Percentiles rank a stretch among this genome's conserved stretches.
Evolutionary conservation across 192 early-diverging fungal species (phyloP).

Genomic region (Obelidium mucronatum): DNA sequence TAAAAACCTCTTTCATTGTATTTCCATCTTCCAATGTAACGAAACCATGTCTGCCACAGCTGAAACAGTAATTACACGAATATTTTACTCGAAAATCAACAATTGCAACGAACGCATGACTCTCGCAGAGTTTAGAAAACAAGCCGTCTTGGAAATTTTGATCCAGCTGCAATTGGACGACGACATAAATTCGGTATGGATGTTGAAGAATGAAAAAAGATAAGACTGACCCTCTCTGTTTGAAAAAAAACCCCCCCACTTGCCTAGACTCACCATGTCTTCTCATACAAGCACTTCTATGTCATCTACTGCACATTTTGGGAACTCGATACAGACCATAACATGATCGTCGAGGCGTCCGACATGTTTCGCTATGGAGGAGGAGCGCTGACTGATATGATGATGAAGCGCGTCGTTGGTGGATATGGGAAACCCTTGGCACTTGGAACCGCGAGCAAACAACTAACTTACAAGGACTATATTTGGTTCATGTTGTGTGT

Average conservation of each 20-base stretch:
- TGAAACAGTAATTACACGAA: conserved; percentile 87
- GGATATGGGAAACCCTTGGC: conserved; percentile 65
- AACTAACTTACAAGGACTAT: conserved; percentile 75
- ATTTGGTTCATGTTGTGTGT: conserved; percentile 86
- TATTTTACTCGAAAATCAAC: conserved; percentile 80
- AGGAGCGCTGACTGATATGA: conserved; percentile 69
- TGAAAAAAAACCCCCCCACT: too few species aligned
- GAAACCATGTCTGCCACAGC: conserved; percentile 44
- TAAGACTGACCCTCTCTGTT: too few species aligned
- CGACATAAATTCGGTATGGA: conserved; percentile 75
- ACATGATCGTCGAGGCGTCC: conserved; percentile 74
- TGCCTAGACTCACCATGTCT: conserved; percentile 75
- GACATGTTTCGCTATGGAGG: conserved; percentile 80
- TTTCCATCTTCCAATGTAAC: conserved; percentile 3
- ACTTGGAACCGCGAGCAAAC: conserved; percentile 21
- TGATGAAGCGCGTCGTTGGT: conserved; percentile 77
- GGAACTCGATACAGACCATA: conserved; percentile 90
- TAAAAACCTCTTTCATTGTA: conserved; percentile 48
- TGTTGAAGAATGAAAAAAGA: too few species aligned
- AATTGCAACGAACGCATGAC: conserved; percentile 77
- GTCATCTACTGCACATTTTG: conserved; percentile 98
- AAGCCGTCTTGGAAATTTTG: conserved; percentile 68
- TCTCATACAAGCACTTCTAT: conserved; percentile 98
- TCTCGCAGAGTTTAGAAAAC: conserved; percentile 76
- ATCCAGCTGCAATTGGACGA: conserved; percentile 70